Base-by-base conservation (phyloP, 352 stramenopile genomes). In the Phytophthora litchii region DNA sequence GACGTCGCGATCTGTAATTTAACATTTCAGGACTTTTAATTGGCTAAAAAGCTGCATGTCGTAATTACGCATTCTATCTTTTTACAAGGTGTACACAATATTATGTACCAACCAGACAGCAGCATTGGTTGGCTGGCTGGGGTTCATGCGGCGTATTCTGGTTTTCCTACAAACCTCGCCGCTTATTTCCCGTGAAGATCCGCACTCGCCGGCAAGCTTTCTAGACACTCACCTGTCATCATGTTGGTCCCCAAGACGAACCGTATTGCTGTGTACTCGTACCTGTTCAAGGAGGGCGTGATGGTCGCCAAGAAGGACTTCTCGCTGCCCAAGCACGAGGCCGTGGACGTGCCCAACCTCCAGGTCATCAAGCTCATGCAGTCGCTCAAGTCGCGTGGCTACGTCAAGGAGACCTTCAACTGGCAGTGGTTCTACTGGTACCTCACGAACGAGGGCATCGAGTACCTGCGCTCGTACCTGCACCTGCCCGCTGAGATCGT, bases 361-460 rank as follows among this genome's bases (percentile, higher is more conserved):
- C 94, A 99, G 78, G 97, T 98, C 58, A 95, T 98, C 69, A 97
- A 97, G 80, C 83, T 98, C 64, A 98, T 99, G 83, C 98, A 99
- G 80, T 99, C 94, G 64, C 91, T 99, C 62, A 96, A 97, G 77
- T 98, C 92, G 59, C 93, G 94, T 61, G 96, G 94, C 67, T 99
- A 98, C 81, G 88, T 99, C 53, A 97, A 96, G 64, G 89, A 99
- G 80, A 99, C 97, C 54, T 99, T 99, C 91, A 98, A 96, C 76
- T 99, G 98, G 98, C 97, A 99, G 83, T 98, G 98, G 86, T 98
- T 98, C 80, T 99, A 99, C 94, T 99, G 95, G 86, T 99, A 99
- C 89, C 87, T 99, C 46, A 99, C 97, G 42, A 95, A 97, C 70
- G 96, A 99, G 72, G 98, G 98, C 66, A 98, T 99, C 72, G 96